A percentile compares a stretch with the other conserved stretches of the same genome.
Conservation (phyloP, 768 basidiomycete species). For the Suillus spraguei region DNA sequence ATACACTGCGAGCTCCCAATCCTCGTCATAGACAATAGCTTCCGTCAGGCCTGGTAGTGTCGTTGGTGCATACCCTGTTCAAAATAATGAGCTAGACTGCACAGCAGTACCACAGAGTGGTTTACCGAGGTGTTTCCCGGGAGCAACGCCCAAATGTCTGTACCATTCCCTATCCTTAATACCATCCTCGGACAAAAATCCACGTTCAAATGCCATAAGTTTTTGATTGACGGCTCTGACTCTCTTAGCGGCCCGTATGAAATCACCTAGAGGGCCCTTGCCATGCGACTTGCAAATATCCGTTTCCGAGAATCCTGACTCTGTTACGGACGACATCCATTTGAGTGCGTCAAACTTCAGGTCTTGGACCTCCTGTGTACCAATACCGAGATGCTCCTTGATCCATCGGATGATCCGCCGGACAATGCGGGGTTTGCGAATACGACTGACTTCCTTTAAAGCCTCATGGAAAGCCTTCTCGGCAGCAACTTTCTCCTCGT, state of each 20-base stretch:
- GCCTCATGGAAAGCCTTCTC: constrained; percentile 53
- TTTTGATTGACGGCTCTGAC: constrained; percentile 65
- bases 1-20: constrained; percentile 57
- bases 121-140: constrained; percentile 82
- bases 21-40: constrained; percentile 69
- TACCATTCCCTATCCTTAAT: constrained; percentile 87
- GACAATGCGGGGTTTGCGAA: constrained; percentile 1
- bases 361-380: constrained; percentile 2
- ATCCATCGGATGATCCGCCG: constrained; percentile 28
- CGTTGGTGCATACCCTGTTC: constrained; percentile 78
- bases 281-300: constrained; percentile 18
- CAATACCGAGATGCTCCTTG: constrained; percentile 22
- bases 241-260: constrained; percentile 61
- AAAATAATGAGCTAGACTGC: constrained; percentile 2
- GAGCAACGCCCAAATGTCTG: constrained; percentile 81
- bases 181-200: constrained; percentile 78
- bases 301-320: constrained; percentile 4
- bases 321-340: constrained; percentile 5
- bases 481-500: constrained; percentile 58
- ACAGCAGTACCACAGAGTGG: constrained; percentile 9
- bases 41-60: constrained; percentile 83
- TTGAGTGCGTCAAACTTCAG: constrained; percentile 12
- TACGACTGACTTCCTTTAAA: constrained; percentile 33
- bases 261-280: constrained; percentile 40
- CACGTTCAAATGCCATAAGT: constrained; percentile 71